Base-by-base conservation (phyloP, 306 rosid genomes). In the Pterocarpus macrocarpus region DNA sequence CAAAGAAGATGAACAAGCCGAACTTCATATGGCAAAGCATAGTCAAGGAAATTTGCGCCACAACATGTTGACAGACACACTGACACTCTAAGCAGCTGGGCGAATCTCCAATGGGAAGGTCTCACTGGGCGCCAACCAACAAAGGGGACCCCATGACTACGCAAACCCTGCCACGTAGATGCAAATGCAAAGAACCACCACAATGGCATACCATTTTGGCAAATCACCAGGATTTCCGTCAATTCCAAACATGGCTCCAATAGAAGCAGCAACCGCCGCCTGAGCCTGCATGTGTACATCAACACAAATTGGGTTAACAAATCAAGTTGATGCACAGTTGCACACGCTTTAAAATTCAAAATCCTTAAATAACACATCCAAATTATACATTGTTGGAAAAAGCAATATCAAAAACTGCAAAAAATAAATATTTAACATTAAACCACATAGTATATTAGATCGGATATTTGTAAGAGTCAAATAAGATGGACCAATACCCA, bases 131-230 rank as follows among this genome's bases (percentile, higher is more conserved):
- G 93, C 98, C 38, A 95, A 50, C 99, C 99, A 95, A 0, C 99
- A 98, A 0, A 95, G 91, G 0, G 99, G 99, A 22, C 99, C 99
- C 99, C 99, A 95, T 9, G 99, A 95, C 99, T 98, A 95, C 0
- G 99, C 98, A 50, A 93, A 95, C 2, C 92, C 99, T 0, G 99
- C 83, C 0, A 95, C 98, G 3, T 95, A 93, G 1, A 90, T 79
- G 82, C 99, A 95, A 10, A 95, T 95, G 94, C 91, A 95, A 2
- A 95, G 28, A 43, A 95, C 99, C 86, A 95, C 97, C 14, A 93
- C 91, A 2, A 88, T 14, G 0, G 99, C 98, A 80, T 95, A 95
- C 99, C 97, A 93, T 75, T 88, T 90, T 7, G 98, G 99, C 75
- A 95, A 76, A 0, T 87, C 68, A 0, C 94, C 99, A 2, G 97